Base-by-base conservation (phyloP, 208 protist species). In the Acanthamoeba lenticulata region DNA sequence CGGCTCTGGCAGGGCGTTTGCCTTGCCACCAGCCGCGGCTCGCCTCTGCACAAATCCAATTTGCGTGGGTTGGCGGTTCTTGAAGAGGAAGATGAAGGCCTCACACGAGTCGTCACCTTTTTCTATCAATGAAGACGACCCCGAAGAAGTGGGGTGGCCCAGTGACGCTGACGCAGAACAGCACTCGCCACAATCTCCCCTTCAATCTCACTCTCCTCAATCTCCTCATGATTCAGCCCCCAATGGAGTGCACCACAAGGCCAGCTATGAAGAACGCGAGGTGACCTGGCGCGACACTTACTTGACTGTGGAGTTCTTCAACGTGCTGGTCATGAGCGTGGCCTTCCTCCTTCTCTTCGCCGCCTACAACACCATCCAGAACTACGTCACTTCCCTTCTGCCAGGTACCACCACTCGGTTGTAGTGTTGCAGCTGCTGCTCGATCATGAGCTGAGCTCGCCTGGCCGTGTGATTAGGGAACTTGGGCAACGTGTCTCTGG, bases 361-460 rank as follows among this genome's bases (percentile, higher is more conserved):
- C 1, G 93, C 83, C 42, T 94, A 92, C 93, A 94, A 94, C 93
- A 90, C 93, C n/a, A 57, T 94, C 15, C 93, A 94, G 55, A 94
- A 94, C 93, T 94, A 92, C 52, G 65, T 90, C 85, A 94, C 93
- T 13, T 92, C 93, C 5, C 93, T 94, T 1, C 55, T 94, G 7
- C 93, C 93, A 13, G 49, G 67, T 52, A 62, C 55, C 27, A 34
- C 52, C 17, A 60, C 52, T n/a, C n/a, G n/a, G n/a, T n/a, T n/a
- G n/a, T n/a, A n/a, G n/a, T n/a, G n/a, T n/a, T n/a, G n/a, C n/a
- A n/a, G n/a, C n/a, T n/a, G n/a, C n/a, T n/a, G n/a, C n/a, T n/a
- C n/a, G n/a, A n/a, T n/a, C n/a, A n/a, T n/a, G n/a, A 24, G 7
- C 21, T 34, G 36, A 21, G 79, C 24, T 79, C 32, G 36, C 36